Base-by-base conservation (phyloP, 2,329 filamentous ascomycete species). In the Colletotrichum sansevieriae region DNA sequence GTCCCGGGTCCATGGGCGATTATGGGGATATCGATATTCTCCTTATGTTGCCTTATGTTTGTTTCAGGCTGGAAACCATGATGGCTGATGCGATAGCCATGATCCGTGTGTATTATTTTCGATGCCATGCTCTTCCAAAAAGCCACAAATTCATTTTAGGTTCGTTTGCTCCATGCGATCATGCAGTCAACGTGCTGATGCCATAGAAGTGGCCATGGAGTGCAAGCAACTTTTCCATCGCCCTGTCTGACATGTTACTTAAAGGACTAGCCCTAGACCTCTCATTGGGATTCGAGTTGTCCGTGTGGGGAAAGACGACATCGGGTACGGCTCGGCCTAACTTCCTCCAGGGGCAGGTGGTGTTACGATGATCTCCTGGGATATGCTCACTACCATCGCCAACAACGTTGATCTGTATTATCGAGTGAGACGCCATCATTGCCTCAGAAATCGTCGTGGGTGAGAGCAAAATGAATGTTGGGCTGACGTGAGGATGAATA, bases 401-500 rank as follows among this genome's bases (percentile, higher is more conserved):
- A 20, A 51, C 33, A 8, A 25, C 25, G 11, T 63, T 78, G 60
- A 60, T 62, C 51, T 68, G 70, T 33, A 85, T 79, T 67, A 89
- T 88, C 15, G 85, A 84, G 72, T 93, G 91, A 0, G 91, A 91
- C 0, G 87, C 90, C 6, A 90, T 83, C 37, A 12, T 4, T 7
- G 37, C 89, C 29, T 29, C 29, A 29, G 29, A 29, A 29, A 73
- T 91, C 89, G 70, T 91, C 89, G 70, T 91, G 89, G 0, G 88
- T 89, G 37, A 91, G 79, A 68, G 91, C 85, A 74, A 91, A 89
- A 43, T 91, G 78, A 61, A 91, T 85, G 72, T 91, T 91, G 0
- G 85, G 83, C 46, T 37, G 46, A 18, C 70, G 60, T 49, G 46
- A 41, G 35, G 33, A 62, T 39, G 10, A 15, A 2, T 46, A 13